Evolutionary conservation across 108 stramenopile species (phyloP), one percentile per base, ranked within the genome.

Genomic region (Cyclotella baltica): DNA sequence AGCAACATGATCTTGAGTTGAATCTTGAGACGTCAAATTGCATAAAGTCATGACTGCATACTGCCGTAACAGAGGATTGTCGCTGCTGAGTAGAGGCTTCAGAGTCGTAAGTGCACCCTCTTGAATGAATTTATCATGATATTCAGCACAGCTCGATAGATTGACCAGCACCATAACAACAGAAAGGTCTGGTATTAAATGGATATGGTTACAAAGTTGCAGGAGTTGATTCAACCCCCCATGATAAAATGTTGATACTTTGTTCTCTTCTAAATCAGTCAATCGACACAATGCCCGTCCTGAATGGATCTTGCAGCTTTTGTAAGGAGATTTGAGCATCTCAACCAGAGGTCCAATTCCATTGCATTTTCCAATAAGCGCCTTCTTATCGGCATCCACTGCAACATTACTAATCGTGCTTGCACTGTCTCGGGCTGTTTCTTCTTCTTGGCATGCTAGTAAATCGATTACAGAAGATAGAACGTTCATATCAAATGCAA

Each of bases 121-220:
- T 50, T 87, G 68, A 28, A 92, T 84, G 29, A 95, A 76, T 38
- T 75, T 36, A 28, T 67, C 38, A 61, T 90, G 83, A 71, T 87
- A 84, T 20, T 72, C 81, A 18, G 55, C 48, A 70, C 90, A 72
- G 29, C 63, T 84, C 29, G 86, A 81, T n/a, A 95, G 35, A 80
- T 93, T 93, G 65, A 88, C 90, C 0, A 95, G 57, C 1, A 90
- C 84, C 93, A 93, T 93, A 4, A 73, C 58, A 37, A 88, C 74
- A 59, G 74, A 36, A n/a, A 73, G 56, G n/a, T 73, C 70, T 81
- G 38, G 37, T 80, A 85, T 28, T 82, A 55, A 56, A 64, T 81
- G 74, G 33, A 4, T 52, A n/a, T n/a, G n/a, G 51, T 59, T 55
- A 65, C 84, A 72, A 55, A 72, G 75, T 48, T 81, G 57, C 35